Percentiles rank a stretch among this genome's conserved stretches.
Evolutionary conservation across 2,329 filamentous ascomycete species (phyloP).

Genomic region (Chalaropsis ovoidea): DNA sequence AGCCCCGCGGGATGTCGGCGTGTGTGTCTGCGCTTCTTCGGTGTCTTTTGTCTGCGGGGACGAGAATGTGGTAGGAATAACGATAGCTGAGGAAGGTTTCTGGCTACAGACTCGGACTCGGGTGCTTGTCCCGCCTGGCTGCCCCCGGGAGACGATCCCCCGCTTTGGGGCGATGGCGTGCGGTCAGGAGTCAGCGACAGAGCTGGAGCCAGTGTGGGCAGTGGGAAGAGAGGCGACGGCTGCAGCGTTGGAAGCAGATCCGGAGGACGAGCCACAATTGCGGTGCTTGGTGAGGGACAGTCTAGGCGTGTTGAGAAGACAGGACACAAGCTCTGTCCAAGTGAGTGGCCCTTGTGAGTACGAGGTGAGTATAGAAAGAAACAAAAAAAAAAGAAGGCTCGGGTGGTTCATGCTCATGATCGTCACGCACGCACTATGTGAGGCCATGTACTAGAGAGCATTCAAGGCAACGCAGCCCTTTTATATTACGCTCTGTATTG

Average conservation of each 20-base stretch:
- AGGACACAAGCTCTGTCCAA: background rate
- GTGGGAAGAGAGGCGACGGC: background rate
- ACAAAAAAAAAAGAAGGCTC: background rate
- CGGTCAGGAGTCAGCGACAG: background rate
- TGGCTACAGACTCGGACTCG: background rate
- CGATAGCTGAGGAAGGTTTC: background rate
- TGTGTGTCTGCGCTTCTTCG: background rate
- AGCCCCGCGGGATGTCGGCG: constrained; percentile 1
- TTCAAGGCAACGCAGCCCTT: background rate
- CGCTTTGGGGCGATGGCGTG: background rate
- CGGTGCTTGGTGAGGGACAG: background rate
- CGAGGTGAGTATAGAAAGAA: background rate
- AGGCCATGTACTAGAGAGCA: no score
- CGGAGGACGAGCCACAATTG: background rate
- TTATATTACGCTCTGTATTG: background rate
- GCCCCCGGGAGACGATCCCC: background rate
- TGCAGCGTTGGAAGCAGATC: background rate
- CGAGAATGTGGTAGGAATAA: background rate
- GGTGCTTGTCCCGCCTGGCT: background rate
- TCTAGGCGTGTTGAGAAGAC: background rate
- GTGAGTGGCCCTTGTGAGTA: background rate
- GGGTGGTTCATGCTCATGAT: background rate
- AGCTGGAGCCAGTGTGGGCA: background rate
- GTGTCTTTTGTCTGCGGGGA: background rate
- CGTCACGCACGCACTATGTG: no score